Conservation (phyloP, 1,284 basidiomycete species). For the Puccinia brachypodii region DNA sequence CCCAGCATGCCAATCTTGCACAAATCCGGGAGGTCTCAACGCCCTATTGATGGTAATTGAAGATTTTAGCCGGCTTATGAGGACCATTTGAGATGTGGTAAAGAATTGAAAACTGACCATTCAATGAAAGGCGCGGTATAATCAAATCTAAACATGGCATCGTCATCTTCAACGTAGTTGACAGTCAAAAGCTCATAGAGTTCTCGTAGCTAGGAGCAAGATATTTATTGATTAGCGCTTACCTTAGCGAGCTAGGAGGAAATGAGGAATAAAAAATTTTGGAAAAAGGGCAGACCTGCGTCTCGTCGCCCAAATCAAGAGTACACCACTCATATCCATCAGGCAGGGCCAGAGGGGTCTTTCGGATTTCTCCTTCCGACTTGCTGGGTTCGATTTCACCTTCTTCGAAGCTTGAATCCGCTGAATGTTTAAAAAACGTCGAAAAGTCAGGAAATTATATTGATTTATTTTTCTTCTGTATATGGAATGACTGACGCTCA, state of each 20-base stretch:
- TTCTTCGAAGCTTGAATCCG: slow-evolving; percentile 60
- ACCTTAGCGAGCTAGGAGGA: slow-evolving; percentile 5
- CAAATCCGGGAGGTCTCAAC: slow-evolving; percentile 86
- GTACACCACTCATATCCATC: slow-evolving; percentile 90
- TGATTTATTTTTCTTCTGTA: slow-evolving; percentile 57
- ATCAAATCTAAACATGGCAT: slow-evolving; percentile 91
- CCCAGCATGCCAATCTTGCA: slow-evolving; percentile 91
- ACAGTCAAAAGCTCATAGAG: slow-evolving; percentile 86
- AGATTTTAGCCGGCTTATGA: neutral
- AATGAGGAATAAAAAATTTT: neutral
- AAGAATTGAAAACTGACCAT: slow-evolving; percentile 68
- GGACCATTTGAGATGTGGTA: neutral
- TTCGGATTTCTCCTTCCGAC: slow-evolving; percentile 73
- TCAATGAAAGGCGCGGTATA: slow-evolving; percentile 91
- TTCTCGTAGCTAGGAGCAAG: slow-evolving; percentile 70
- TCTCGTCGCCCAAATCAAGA: slow-evolving; percentile 75
- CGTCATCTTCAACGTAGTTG: slow-evolving; percentile 96
- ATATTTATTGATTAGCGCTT: neutral
- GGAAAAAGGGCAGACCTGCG: slow-evolving; percentile 63
- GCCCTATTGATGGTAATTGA: slow-evolving; percentile 66
- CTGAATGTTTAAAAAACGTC: slow-evolving; percentile 23
- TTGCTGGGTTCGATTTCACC: slow-evolving; percentile 85
- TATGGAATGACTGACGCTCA: slow-evolving; percentile 54
- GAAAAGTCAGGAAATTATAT: neutral
- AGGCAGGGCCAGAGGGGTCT: slow-evolving; percentile 83